Evolutionary conservation across 2,329 filamentous ascomycete genomes (phyloP).

Genomic region (Paracamarosporium sp.): DNA sequence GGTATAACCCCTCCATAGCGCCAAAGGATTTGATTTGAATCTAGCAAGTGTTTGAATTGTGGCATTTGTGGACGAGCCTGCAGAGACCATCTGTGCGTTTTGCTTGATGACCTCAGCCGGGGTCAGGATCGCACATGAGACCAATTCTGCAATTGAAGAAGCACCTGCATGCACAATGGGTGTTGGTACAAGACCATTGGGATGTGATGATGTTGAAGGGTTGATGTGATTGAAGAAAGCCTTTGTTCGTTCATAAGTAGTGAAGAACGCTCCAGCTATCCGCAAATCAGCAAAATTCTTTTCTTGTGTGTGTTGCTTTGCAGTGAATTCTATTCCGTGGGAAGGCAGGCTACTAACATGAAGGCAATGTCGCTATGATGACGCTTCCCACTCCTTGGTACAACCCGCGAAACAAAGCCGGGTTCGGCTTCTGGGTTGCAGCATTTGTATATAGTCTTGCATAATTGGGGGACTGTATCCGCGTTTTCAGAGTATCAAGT

Average conservation of each 20-base stretch:
- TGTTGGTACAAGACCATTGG: conserved; percentile 61
- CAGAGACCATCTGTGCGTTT: conserved; percentile 82
- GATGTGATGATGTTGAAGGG: conserved; percentile 46
- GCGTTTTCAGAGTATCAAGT: conserved; percentile 87
- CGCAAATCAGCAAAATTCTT: conserved; percentile 4
- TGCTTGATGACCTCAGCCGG: conserved; percentile 93
- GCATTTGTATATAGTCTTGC: conserved; percentile 68
- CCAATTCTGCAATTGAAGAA: conserved; percentile 79
- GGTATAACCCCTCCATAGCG: conserved; percentile 74
- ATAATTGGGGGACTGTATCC: conserved; percentile 81
- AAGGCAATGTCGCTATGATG: conserved; percentile 86
- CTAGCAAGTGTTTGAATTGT: conserved; percentile 63
- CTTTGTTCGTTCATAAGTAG: conserved; percentile 84
- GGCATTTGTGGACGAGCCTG: conserved; percentile 49
- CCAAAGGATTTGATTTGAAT: conserved; percentile 64
- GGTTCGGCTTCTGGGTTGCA: conserved; percentile 60
- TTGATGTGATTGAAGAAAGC: conserved; percentile 61
- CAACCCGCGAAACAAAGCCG: conserved; percentile 71
- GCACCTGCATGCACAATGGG: conserved; percentile 76
- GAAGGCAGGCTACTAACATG: conserved; percentile 58
- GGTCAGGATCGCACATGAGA: conserved; percentile 84
- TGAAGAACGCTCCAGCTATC: conserved; percentile 84
- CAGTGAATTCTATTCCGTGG: neutral
- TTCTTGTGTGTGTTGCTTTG: conserved; percentile 16
- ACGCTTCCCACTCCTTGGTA: conserved; percentile 90